These are phyloP conservation scores for Apophysomyces elegans DNA, from an alignment of 371 early-diverging fungal species.

Conservation along the genomic window DNA sequence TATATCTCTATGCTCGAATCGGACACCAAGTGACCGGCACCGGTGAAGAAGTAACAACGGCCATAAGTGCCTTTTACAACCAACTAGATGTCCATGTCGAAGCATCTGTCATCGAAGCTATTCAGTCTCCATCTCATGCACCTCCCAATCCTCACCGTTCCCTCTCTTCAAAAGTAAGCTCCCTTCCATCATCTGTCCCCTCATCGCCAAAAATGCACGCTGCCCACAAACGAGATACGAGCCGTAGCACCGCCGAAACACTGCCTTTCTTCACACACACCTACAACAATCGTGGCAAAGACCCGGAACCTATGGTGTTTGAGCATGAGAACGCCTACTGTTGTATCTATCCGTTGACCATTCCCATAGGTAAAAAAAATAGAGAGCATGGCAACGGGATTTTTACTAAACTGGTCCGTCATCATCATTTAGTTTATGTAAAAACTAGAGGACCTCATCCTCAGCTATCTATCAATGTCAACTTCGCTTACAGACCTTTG, in stretches of 20 bases:
- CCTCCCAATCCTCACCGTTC: constrained; percentile 28
- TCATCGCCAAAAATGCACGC: constrained; percentile 36
- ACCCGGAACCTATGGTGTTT: constrained; percentile 48
- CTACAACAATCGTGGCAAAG: constrained; percentile 55
- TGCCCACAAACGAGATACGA: constrained; percentile 24
- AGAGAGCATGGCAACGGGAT: not conserved
- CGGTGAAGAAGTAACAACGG: constrained; percentile 35
- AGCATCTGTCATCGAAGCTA: constrained; percentile 54
- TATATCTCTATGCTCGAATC: constrained; percentile 37
- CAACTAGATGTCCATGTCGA: constrained; percentile 66
- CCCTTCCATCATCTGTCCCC: constrained; percentile 38
- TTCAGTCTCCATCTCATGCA: constrained; percentile 25
- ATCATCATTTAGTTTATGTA: constrained; percentile 25
- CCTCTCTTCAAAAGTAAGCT: constrained; percentile 18
- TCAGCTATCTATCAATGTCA: constrained; percentile 50
- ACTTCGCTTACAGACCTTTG: constrained; percentile 53
- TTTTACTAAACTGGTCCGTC: not conserved
- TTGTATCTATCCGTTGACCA: constrained; percentile 58
- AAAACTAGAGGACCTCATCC: constrained; percentile 34
- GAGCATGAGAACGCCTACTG: constrained; percentile 55
- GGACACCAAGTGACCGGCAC: constrained; percentile 37
- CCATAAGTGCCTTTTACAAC: constrained; percentile 46
- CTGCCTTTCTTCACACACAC: constrained; percentile 61
- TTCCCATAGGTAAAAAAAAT: constrained; percentile 60
- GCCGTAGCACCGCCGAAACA: constrained; percentile 29